Evolutionary conservation across 208 protist genomes (phyloP), one percentile per base, ranked within the genome.

Genomic region (Trypanosoma mega): DNA sequence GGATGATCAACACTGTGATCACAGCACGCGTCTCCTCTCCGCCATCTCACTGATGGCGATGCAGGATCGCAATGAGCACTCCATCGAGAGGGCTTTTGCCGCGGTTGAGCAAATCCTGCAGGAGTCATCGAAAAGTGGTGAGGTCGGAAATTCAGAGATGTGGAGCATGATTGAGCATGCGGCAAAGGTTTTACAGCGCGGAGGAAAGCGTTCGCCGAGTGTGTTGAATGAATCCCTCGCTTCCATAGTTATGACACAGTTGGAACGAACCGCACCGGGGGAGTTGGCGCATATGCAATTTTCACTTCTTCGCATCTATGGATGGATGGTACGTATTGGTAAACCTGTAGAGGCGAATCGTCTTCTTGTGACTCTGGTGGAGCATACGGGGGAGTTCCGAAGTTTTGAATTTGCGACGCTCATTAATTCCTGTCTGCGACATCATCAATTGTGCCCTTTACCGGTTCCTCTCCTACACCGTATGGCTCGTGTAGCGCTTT

Each of bases 241-340:
- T n/a, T 41, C 63, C 8, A 50, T 71, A 26, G 62, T 78, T 12
- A 73, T 80, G 61, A 26, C 23, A n/a, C 49, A 80, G 33, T 57
- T 92, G 43, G 68, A 82, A 52, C 39, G 12, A 0, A 86, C 74
- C 7, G 34, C 71, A 11, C 50, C 31, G n/a, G 57, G 45, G 0
- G 61, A 81, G 33, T 53, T 84, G 8, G 29, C 52, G 1, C 43
- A 27, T 24, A 4, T 88, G 46, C 76, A 88, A 57, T 1, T 0
- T 3, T 57, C 67, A 7, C 63, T 94, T 26, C 58, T 94, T 46
- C 80, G 83, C 16, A 65, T 94, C 21, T 91, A 91, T 47, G 26
- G 78, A 21, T 94, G 87, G 87, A 82, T 94, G 72, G 78, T 89
- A 39, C 80, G 83, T 8, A 71, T 74, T 44, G 87, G 88, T 41